Base-by-base conservation (phyloP, 345 rosid genomes). In the Acer campestre region DNA sequence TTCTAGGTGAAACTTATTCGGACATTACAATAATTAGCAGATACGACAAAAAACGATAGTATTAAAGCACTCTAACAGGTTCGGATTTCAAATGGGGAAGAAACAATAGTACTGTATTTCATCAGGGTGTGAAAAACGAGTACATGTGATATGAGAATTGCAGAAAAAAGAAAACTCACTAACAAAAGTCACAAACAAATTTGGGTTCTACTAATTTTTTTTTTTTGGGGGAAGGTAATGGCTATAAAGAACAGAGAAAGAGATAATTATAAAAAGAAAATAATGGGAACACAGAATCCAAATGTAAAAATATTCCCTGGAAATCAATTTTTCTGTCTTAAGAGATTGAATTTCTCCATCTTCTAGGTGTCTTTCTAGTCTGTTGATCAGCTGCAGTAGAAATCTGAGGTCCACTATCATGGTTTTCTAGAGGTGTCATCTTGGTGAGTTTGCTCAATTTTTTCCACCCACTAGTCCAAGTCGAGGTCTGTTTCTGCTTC, bases 261-360 rank as follows among this genome's bases (percentile, higher is more conserved):
- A 27, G 13, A 0, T 40, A 69, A 17, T 7, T 16, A 20, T 5
- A 22, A 8, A 49, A 61, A 61, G 18, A 35, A 17, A 63, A 68
- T 20, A 73, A 55, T 27, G 53, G 55, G 38, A 61, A 67, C 18
- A 76, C 31, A 31, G 70, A 56, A 66, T 27, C 67, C 62, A 66
- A 71, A 69, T 58, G 35, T 16, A 25, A 38, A 4, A 5, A 0
- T 27, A 40, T 29, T 53, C 53, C 25, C 62, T 61, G 38, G 51
- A 58, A 75, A 65, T 38, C 77, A 53, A 9, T 53, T 53, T 48
- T 67, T 35, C 6, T 42, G 46, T 61, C 49, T 48, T 16, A 95
- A 25, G 99, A 95, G 79, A 92, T 92, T 16, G 99, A 93, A 84
- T 93, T 95, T 79, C 99, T 90, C 99, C 99, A 93, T 75, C 98